Evolutionary conservation across 1,284 basidiomycete species (phyloP), one percentile per base, ranked within the genome.

Genomic region (Cutaneotrichosporon cyanovorans): DNA sequence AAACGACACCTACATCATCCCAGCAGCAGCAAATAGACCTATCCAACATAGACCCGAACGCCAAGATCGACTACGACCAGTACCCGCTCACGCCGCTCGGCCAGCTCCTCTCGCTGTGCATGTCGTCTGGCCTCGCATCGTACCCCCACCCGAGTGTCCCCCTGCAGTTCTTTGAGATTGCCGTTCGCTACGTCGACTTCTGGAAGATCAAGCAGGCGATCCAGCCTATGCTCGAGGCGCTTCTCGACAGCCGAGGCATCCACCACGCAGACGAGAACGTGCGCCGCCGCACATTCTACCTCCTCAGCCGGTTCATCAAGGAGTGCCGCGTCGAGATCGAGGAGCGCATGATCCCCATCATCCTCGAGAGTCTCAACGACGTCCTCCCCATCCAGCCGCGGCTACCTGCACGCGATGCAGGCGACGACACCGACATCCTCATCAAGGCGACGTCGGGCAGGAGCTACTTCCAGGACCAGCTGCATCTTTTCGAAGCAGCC

Each of bases 161-260:
- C 12, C 78, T 96, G 69, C 89, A 93, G 63, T 95, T 86, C 73
- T 97, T 97, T 58, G 95, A 98, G 73, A 87, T 87, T 19, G 79
- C 82, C 9, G 82, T 89, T 14, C 81, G 96, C 46, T 99, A 99
- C 68, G 80, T 83, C 33, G 91, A 97, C 65, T 97, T 97, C 70
- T 98, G 97, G 80, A 90, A 87, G 69, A 81, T 90, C 30, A 83
- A 88, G 53, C 84, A 85, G 64, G 85, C 84, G 58, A 85, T 97
- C 54, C 76, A 86, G 62, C 84, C 87, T 21, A 81, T 88, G 5
- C 74, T 99, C 39, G 84, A 92, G 60, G 85, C 87, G 2, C 90
- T 98, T 77, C 78, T 98, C 22, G 90, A 87, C 62, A 59, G 72
- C 56, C 78, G 86, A 42, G 95, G 95, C 28, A 76, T 98, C 34